phyloP scores from a whole-genome alignment of 2,329 filamentous ascomycete species.

The Fusarium clavum region DNA sequence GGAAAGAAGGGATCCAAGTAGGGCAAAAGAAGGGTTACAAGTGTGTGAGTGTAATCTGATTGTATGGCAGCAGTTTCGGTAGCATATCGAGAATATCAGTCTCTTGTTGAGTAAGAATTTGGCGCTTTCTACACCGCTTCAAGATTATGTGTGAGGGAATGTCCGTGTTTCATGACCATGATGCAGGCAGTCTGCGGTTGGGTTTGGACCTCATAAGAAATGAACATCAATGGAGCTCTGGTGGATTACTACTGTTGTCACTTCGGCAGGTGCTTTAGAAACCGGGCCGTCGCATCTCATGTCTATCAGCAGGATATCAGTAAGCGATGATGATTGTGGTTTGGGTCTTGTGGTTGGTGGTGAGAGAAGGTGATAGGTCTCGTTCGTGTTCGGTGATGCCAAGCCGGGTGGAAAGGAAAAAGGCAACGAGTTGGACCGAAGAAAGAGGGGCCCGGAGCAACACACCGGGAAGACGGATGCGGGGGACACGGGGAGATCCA shows the following conservation, averaged over 20 bases:
- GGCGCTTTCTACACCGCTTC: conserved; percentile 18
- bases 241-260: not conserved
- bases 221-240: conserved; percentile 2
- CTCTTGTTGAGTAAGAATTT: not conserved
- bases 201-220: conserved; percentile 1
- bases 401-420: conserved; percentile 30
- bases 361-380: conserved; percentile 29
- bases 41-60: not conserved
- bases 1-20: conserved; percentile 1
- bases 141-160: not conserved
- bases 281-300: conserved; percentile 32
- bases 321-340: conserved; percentile 12
- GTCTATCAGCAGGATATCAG: not conserved
- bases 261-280: not conserved
- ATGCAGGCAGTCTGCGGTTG: conserved; percentile 5
- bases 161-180: not conserved
- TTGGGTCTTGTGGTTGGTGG: conserved; percentile 25
- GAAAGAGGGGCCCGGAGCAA: conserved; percentile 17
- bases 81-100: not conserved
- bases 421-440: conserved; percentile 29
- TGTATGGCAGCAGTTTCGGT: not conserved
- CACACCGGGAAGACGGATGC: conserved; percentile 35
- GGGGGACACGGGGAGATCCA: conserved; percentile 24
- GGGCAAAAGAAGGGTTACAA: not conserved
- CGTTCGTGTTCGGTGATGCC: conserved; percentile 28